phyloP scores from a whole-genome alignment of 164 flowering plant species.

The Taxillus chinensis region DNA sequence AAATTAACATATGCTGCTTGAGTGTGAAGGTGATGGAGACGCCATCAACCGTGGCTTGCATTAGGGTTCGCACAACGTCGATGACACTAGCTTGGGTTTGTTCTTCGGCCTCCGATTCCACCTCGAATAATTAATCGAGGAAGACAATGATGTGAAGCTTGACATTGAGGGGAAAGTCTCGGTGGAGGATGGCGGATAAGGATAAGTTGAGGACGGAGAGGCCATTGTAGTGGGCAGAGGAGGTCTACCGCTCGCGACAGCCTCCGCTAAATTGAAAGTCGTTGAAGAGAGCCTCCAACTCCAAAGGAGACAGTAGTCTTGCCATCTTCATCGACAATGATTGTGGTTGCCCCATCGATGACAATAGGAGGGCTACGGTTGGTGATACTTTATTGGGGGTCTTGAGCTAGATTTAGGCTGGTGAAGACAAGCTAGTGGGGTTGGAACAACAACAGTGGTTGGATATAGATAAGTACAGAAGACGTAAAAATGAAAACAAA shows the following conservation, averaged over 20 bases:
- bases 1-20: conserved; percentile 63
- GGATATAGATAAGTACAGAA: no score
- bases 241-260: conserved; percentile 28
- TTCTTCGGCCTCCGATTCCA: conserved; percentile 31
- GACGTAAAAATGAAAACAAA: no score
- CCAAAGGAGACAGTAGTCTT: conserved; percentile 47
- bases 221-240: conserved; percentile 17
- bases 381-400: no score
- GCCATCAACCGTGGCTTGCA: conserved; percentile 59
- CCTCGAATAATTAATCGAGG: no score
- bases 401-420: no score
- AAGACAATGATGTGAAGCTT: conserved; percentile 47
- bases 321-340: conserved; percentile 1
- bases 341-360: background rate
- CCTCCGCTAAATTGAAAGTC: conserved; percentile 59
- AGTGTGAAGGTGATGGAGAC: conserved; percentile 30
- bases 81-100: conserved; percentile 26
- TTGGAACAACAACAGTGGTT: no score
- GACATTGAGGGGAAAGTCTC: conserved; percentile 36
- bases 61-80: conserved; percentile 40
- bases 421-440: no score
- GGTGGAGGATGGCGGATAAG: conserved; percentile 43
- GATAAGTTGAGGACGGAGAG: conserved; percentile 41
- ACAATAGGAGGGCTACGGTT: background rate
- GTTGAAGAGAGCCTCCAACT: conserved; percentile 73